Evolutionary conservation across 108 stramenopile genomes (phyloP), one percentile per base, ranked within the genome.

Genomic region (Stephanodiscus minutulus): DNA sequence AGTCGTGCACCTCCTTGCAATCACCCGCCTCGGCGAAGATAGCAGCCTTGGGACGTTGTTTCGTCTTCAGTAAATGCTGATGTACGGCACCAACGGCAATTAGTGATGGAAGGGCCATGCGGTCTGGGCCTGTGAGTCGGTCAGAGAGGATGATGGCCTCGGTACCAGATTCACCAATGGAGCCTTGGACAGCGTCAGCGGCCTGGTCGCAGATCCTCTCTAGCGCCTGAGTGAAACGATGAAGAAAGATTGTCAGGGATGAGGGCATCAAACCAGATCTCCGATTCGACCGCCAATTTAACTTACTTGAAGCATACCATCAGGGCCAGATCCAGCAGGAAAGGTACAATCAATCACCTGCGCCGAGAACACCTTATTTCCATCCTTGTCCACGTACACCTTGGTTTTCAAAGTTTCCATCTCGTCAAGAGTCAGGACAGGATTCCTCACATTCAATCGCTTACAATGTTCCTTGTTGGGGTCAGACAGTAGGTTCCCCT

Each of bases 1-100:
- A 91, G 75, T 98, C 96, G 77, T 97, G 95, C 12, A 96, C 96
- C 86, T 98, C 98, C 77, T 96, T 92, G 7, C 89, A 91, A 84
- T 98, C 98, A 64, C 97, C 98, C 61, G 90, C 90, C 85, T 98
- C 97, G 41, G 90, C 88, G 75, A 98, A 96, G 66, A 98, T 87
- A 29, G 96, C 97, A 56, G 93, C 88, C 89, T 96, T 93, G 39
- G 95, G 93, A 44, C 98, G 82, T 79, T 96, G 95, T 76, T 97
- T 93, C 13, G 95, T 96, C 35, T 89, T 87, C 53, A 98, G 83
- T 64, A 98, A 82, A 82, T 97, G 95, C 68, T 98, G 98, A 74
- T 98, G 98, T 49, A 98, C 97, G 44, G 97, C 97, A 50, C 98
- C 98, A 24, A 97, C 93, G 7, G 97, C 91, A 35, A 98, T 70